Evolutionary conservation across 495 filamentous ascomycete genomes (phyloP), one percentile per base, ranked within the genome.

Genomic region (Daldinia bambusicola): DNA sequence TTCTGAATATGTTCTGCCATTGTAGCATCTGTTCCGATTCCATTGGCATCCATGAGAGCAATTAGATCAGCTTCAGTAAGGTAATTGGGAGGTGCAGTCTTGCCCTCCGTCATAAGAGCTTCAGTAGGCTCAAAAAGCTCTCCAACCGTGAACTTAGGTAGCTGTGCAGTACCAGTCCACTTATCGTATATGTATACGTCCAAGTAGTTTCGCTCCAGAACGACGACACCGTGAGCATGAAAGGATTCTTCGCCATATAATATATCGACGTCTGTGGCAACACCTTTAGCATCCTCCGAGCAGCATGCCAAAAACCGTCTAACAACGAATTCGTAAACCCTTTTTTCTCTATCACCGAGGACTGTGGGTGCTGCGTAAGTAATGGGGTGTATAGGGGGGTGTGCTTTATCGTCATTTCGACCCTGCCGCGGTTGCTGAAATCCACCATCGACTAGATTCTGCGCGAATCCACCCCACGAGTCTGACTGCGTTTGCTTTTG

Each of bases 1-100:
- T 96, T 98, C 48, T 91, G 88, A 75, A 99, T 98, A 77, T 99
- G 95, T 71, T 99, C 95, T 0, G 95, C 95, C 96, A 99, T 99
- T 0, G 95, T 98, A 10, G 95, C 95, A 80, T 99, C 95, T 4
- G 95, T 99, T 14, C 95, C 95, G 72, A 99, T 99, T 10, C 95
- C 95, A 77, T 99, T 98, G 14, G 92, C 95, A 80, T 99, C 96
- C 95, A 99, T 99, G 22, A 99, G 85, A 4, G 90, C 92, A 79
- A 99, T 97, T n/a, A 99, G 84, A 76, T 98, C 95, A 2, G 95
- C 94, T 77, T 99, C 95, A 0, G 95, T 99, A 36, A 99, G 80
- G 74, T 96, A 97, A 12, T 86, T 88, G 0, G 96, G 95, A 8
- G 94, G 82, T 0, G 84, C 84, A 0, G 95, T 99, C 78, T 95